These are phyloP conservation scores for Craterostigma plantagineum DNA, from an alignment of 257 asterid species.

Conservation along the genomic window DNA sequence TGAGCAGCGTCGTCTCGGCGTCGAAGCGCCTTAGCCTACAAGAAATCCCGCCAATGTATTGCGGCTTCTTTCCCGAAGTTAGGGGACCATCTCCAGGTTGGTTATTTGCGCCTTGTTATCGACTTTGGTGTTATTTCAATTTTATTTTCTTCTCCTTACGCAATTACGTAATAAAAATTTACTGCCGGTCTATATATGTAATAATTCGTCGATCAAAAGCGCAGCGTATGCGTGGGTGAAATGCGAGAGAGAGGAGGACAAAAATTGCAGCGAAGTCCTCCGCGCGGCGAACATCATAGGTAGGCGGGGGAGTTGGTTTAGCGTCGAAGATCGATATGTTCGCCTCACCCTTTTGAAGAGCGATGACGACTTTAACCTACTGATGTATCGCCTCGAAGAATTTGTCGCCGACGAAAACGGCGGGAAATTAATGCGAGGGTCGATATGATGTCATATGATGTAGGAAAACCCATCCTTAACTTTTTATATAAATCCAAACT, in stretches of 20 bases:
- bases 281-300: conserved; percentile 21
- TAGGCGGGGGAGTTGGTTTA: conserved; percentile 12
- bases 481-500: too few species aligned
- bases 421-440: conserved; percentile 1
- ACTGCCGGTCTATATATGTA: not conserved
- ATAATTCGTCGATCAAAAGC: not conserved
- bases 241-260: conserved; percentile 37
- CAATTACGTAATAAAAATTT: not conserved
- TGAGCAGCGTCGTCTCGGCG: not conserved
- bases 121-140: too few species aligned
- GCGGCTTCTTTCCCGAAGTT: not conserved
- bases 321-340: conserved; percentile 14
- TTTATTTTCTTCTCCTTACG: too few species aligned
- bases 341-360: conserved; percentile 25
- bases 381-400: conserved; percentile 9
- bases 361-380: conserved; percentile 22
- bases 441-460: too few species aligned
- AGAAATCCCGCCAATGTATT: not conserved
- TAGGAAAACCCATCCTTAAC: too few species aligned
- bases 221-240: conserved; percentile 45
- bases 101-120: too few species aligned
- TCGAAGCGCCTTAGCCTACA: not conserved
- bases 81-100: not conserved
- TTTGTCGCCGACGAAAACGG: conserved; percentile 11
- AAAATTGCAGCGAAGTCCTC: conserved; percentile 15